These are phyloP conservation scores for Sporothrix humicola DNA, from an alignment of 2,329 filamentous ascomycete species.

Conservation along the genomic window DNA sequence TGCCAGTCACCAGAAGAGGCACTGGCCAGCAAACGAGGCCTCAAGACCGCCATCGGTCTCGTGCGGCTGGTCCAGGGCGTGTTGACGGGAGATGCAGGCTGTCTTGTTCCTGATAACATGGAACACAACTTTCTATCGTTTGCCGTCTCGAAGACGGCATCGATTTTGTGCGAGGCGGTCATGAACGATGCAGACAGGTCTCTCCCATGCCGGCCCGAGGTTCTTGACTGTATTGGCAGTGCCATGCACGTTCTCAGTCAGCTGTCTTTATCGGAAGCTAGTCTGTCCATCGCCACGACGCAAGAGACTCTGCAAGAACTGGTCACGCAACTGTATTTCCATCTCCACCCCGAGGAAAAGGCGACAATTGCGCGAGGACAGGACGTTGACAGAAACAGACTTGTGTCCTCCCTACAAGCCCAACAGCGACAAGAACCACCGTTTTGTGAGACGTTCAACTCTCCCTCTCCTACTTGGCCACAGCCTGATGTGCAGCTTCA, in stretches of 20 bases:
- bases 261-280: background rate
- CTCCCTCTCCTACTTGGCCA: too few relatives aligned
- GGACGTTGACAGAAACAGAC: background rate
- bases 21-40: background rate
- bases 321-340: background rate
- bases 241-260: background rate
- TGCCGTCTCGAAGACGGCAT: background rate
- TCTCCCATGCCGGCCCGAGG: background rate
- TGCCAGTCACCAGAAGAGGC: background rate
- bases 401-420: background rate
- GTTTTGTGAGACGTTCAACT: too few relatives aligned
- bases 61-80: background rate
- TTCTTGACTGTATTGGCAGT: background rate
- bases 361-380: background rate
- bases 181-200: background rate
- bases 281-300: background rate
- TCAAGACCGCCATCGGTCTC: slow-evolving; percentile 7
- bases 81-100: background rate
- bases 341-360: background rate
- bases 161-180: slow-evolving; percentile 3
- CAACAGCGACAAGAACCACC: background rate
- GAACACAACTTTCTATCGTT: background rate
- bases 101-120: background rate
- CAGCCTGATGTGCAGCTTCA: background rate
- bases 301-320: background rate